phyloP scores from a whole-genome alignment of 257 asterid species.

The Penstemon barbatus region DNA sequence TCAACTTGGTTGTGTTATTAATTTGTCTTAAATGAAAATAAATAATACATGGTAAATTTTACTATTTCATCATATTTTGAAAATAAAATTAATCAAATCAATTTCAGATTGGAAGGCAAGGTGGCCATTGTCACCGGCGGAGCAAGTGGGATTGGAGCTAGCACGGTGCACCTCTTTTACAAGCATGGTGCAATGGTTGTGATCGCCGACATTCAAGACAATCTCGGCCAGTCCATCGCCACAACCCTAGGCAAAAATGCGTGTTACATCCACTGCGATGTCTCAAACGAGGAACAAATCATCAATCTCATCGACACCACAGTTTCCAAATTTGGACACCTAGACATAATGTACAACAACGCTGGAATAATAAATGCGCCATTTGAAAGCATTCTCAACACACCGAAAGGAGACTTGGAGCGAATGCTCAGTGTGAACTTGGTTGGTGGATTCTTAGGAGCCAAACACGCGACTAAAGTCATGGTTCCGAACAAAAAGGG shows the following conservation, averaged over 20 bases:
- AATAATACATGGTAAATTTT: too few species aligned
- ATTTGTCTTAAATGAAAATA: too few species aligned
- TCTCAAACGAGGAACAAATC: conserved; percentile 40
- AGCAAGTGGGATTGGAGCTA: too few species aligned
- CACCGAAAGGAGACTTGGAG: conserved; percentile 28
- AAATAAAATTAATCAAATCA: background rate
- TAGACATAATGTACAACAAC: conserved; percentile 56
- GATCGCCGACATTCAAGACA: conserved; percentile 51
- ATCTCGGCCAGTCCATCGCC: conserved; percentile 35
- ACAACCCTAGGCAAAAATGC: conserved; percentile 24
- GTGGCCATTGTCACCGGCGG: conserved; percentile 46
- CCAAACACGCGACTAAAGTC: conserved; percentile 57
- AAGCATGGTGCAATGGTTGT: too few species aligned
- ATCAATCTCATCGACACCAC: conserved; percentile 32
- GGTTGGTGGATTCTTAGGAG: conserved; percentile 41
- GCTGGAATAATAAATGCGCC: conserved; percentile 38
- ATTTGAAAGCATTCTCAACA: conserved; percentile 24
- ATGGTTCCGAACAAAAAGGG: conserved; percentile 45
- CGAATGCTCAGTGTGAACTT: conserved; percentile 34
- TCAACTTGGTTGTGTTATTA: too few species aligned
- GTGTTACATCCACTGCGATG: conserved; percentile 51
- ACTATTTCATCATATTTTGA: background rate
- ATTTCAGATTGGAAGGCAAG: conserved; percentile 42
- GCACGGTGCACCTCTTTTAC: too few species aligned
- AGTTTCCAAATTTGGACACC: conserved; percentile 38